Evolutionary conservation across 139 green algal species (phyloP), one percentile per base, ranked within the genome.

Genomic region (Coelastrella sp.): DNA sequence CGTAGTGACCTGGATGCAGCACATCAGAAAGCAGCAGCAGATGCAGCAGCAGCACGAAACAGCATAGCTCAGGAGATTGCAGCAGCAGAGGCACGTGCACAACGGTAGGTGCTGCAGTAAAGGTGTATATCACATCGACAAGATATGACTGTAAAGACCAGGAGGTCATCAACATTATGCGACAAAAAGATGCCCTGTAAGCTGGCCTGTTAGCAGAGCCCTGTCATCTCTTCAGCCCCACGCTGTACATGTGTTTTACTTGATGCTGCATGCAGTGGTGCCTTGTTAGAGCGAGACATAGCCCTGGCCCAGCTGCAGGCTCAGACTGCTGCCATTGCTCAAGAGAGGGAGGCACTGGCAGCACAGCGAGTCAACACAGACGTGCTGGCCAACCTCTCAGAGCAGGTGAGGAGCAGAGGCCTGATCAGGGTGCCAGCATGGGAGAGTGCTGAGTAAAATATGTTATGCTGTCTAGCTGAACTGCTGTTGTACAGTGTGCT

Each of bases 331-430:
- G 80, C 80, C 6, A 41, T 86, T 0, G 38, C 67, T 2, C 48
- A 67, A 17, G 80, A 86, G 50, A 34, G 80, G 2, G 80, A 86
- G 35, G 50, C 48, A 5, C 67, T 86, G 17, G 37, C 51, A 32
- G 21, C 27, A 38, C 66, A 79, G 37, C 67, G 80, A 17, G n/a
- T 80, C 30, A 67, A 68, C 25, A 35, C 67, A 32, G 80, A 86
- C 5, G 32, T 80, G 66, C 67, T 86, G 50, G 34, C 68, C 9
- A 68, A 6, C 50, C 51, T 86, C 9, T 78, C 80, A 11, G 80
- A 86, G 50, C 35, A 86, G 80, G 79, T 85, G 64, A 1, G 53
- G 17, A 64, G 17, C n/a, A n/a, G n/a, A n/a, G n/a, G n/a, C n/a
- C n/a, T n/a, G n/a, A n/a, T n/a, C n/a, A n/a, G n/a, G n/a, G n/a